These are phyloP conservation scores for Botrytis sinoallii DNA, from an alignment of 2,329 filamentous ascomycete genomes.

Conservation along the genomic window DNA sequence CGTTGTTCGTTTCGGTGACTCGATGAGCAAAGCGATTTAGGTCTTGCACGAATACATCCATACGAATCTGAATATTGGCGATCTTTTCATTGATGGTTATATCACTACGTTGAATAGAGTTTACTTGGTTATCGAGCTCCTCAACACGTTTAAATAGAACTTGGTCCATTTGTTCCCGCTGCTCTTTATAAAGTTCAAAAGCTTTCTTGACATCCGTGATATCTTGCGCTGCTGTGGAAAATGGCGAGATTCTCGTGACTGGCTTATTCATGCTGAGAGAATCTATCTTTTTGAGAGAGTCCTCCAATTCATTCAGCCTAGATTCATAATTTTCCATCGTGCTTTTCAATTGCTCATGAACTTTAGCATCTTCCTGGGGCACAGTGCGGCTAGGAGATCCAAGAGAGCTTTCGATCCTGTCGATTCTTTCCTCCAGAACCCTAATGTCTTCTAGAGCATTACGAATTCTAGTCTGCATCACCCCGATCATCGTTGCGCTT, in stretches of 20 bases:
- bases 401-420: background rate
- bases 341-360: background rate
- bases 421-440: background rate
- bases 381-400: background rate
- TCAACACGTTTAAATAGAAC: background rate
- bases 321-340: background rate
- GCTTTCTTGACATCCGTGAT: background rate
- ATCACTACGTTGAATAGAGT: too few relatives aligned
- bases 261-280: background rate
- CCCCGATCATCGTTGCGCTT: background rate
- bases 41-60: background rate
- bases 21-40: background rate
- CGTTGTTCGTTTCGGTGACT: background rate
- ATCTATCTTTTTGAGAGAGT: background rate
- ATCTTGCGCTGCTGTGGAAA: conserved; percentile 1
- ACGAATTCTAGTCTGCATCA: background rate
- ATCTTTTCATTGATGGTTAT: background rate
- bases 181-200: background rate
- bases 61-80: background rate
- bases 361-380: background rate
- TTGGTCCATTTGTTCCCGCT: background rate
- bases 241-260: background rate
- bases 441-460: background rate
- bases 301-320: background rate
- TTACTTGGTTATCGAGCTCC: background rate